phyloP scores from a whole-genome alignment of 345 rosid species.

The Eucalyptus marginata region DNA sequence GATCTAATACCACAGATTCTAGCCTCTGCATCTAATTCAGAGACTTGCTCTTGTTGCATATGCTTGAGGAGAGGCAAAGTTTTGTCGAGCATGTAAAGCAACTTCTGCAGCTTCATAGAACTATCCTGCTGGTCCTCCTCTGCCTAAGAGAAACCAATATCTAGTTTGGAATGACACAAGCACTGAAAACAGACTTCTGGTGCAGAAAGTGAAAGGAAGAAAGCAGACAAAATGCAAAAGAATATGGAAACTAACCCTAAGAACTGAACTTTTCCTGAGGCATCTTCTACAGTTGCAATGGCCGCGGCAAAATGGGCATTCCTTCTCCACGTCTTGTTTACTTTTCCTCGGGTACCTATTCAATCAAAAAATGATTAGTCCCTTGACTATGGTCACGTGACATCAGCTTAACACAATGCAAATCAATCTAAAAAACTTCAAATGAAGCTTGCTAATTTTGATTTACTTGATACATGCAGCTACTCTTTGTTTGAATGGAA shows the following conservation, averaged over 20 bases:
- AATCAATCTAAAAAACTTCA: background rate
- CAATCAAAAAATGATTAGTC: background rate
- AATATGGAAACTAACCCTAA: slow-evolving; percentile 8
- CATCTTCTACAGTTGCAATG: slow-evolving; percentile 46
- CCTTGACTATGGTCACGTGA: background rate
- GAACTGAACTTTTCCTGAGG: slow-evolving; percentile 20
- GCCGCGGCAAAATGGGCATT: slow-evolving; percentile 45
- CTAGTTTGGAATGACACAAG: background rate
- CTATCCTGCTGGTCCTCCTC: slow-evolving; percentile 10
- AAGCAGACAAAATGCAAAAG: background rate
- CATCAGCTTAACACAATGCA: background rate
- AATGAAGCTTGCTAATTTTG: background rate
- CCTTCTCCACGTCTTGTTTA: slow-evolving; percentile 18
- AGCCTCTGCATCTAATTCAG: slow-evolving; percentile 25
- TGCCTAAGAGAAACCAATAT: slow-evolving; percentile 8
- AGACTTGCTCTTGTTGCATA: slow-evolving; percentile 31
- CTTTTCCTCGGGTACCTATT: slow-evolving; percentile 37
- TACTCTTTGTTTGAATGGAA: background rate
- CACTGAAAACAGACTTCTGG: background rate
- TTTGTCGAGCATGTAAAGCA: slow-evolving; percentile 28
- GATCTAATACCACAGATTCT: slow-evolving; percentile 15
- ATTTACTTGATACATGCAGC: background rate
- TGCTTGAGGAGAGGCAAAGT: slow-evolving; percentile 29
- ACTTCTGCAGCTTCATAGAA: slow-evolving; percentile 12
- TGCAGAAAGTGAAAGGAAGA: background rate